Conservation (phyloP, 257 asterid genomes). For the Gentiana straminea region DNA sequence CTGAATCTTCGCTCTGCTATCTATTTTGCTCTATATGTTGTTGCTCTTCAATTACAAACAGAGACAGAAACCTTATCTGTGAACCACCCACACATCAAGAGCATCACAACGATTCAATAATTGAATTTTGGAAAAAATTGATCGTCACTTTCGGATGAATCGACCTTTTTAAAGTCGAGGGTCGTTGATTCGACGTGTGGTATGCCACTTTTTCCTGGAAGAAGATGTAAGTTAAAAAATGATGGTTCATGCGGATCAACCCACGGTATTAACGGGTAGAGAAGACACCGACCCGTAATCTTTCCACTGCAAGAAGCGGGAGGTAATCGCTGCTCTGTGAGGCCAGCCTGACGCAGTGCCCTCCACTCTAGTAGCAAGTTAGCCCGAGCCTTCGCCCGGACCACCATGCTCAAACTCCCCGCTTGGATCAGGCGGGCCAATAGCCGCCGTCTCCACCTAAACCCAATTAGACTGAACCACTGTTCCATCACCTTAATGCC, state of each 20-base stretch:
- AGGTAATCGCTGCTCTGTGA: slow-evolving; percentile 20
- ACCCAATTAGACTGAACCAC: not conserved
- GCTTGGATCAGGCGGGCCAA: slow-evolving; percentile 13
- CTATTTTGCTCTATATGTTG: too few species aligned
- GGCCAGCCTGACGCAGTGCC: slow-evolving; percentile 15
- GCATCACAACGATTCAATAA: too few species aligned
- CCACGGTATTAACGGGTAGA: not conserved
- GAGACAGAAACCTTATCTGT: too few species aligned
- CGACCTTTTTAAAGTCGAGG: too few species aligned
- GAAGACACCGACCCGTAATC: slow-evolving; percentile 9
- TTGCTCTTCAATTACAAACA: too few species aligned
- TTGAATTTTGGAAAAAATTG: too few species aligned
- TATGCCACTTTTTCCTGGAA: too few species aligned
- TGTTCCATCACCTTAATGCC: slow-evolving; percentile 4
- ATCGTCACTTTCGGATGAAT: too few species aligned
- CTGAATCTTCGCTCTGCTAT: too few species aligned
- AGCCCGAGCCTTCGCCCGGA: not conserved
- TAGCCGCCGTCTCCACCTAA: not conserved
- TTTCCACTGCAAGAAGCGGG: slow-evolving; percentile 15
- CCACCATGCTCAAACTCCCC: not conserved
- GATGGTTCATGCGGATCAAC: slow-evolving; percentile 8
- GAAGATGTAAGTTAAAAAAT: not conserved
- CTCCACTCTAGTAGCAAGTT: slow-evolving; percentile 3
- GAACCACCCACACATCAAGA: too few species aligned
- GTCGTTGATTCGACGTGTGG: too few species aligned